Percentiles rank a stretch among this genome's conserved stretches.
Evolutionary conservation across 306 rosid species (phyloP).

Genomic region (Cicer bijugum): DNA sequence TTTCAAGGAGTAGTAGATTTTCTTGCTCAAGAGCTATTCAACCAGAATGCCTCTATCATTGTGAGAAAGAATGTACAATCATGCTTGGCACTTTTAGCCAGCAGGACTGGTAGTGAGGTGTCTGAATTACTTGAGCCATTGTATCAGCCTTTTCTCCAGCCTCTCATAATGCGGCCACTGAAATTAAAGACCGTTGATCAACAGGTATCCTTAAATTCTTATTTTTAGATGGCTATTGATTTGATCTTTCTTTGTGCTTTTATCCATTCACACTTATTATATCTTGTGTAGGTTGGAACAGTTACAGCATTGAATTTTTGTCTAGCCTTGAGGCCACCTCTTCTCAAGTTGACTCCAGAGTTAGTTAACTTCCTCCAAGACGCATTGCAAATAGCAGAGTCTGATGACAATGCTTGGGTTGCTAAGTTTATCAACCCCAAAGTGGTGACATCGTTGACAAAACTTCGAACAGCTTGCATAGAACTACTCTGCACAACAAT

Average conservation of each 20-base stretch:
- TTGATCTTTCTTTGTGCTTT: constrained; percentile 36
- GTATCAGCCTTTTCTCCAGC: constrained; percentile 91
- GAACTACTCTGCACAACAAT: constrained; percentile 96
- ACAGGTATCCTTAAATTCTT: constrained; percentile 66
- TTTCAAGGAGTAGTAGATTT: constrained; percentile 92
- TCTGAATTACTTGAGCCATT: constrained; percentile 91
- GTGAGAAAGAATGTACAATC: constrained; percentile 98
- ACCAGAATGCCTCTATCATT: constrained; percentile 85
- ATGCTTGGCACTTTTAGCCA: constrained; percentile 92
- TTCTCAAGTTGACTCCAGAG: constrained; percentile 94
- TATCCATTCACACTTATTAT: constrained; percentile 41
- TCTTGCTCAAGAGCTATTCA: constrained; percentile 93
- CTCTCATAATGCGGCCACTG: constrained; percentile 81
- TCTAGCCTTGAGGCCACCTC: constrained; percentile 97
- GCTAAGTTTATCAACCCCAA: constrained; percentile 93
- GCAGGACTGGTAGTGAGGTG: constrained; percentile 99
- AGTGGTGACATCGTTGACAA: constrained; percentile 85
- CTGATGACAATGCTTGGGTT: constrained; percentile 92
- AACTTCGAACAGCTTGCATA: constrained; percentile 95
- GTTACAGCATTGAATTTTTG: constrained; percentile 96
- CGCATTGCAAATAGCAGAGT: constrained; percentile 95
- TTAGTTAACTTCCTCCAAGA: constrained; percentile 94
- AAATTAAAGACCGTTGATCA: constrained; percentile 91
- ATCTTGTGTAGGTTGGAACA: constrained; percentile 81
- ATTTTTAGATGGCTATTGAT: constrained; percentile 34